phyloP scores from a whole-genome alignment of 192 early-diverging fungal genomes.

The Gaertneriomyces sp. region DNA sequence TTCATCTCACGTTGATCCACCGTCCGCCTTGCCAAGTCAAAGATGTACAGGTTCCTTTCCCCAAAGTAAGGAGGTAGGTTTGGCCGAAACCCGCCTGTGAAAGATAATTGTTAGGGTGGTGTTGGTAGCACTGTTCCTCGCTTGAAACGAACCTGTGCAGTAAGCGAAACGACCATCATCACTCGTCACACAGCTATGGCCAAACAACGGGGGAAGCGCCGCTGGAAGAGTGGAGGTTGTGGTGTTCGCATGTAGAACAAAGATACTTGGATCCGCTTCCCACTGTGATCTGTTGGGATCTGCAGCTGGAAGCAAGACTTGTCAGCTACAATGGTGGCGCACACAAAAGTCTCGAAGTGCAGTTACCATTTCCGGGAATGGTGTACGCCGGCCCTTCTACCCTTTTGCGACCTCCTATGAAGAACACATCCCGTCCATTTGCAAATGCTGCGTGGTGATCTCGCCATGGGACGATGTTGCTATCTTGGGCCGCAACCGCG shows the following conservation, averaged over 20 bases:
- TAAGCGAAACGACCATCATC: slow-evolving; percentile 5
- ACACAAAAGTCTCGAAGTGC: neutral
- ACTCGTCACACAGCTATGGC: slow-evolving; percentile 16
- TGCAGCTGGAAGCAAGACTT: neutral
- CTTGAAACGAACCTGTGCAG: slow-evolving; percentile 18
- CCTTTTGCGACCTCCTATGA: slow-evolving; percentile 16
- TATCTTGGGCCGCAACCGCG: neutral
- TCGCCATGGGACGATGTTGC: slow-evolving; percentile 18
- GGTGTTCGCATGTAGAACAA: slow-evolving; percentile 2
- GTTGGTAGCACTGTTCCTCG: neutral
- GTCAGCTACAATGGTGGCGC: neutral
- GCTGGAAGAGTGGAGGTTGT: neutral
- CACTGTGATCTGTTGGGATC: neutral
- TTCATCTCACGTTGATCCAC: too few species aligned
- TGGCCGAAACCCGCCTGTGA: too few species aligned
- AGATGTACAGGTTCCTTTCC: too few species aligned
- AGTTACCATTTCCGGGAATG: neutral
- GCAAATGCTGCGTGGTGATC: slow-evolving; percentile 20
- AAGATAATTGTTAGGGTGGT: too few species aligned
- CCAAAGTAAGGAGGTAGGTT: too few species aligned
- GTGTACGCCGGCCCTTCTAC: neutral
- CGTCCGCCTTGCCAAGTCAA: too few species aligned
- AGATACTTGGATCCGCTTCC: neutral
- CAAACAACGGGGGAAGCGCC: slow-evolving; percentile 14
- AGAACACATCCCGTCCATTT: slow-evolving; percentile 8